Percentiles rank a stretch among this genome's conserved stretches.
phyloP scores from a whole-genome alignment of 1,139 yeast species.

The Taiozyma sp. region DNA sequence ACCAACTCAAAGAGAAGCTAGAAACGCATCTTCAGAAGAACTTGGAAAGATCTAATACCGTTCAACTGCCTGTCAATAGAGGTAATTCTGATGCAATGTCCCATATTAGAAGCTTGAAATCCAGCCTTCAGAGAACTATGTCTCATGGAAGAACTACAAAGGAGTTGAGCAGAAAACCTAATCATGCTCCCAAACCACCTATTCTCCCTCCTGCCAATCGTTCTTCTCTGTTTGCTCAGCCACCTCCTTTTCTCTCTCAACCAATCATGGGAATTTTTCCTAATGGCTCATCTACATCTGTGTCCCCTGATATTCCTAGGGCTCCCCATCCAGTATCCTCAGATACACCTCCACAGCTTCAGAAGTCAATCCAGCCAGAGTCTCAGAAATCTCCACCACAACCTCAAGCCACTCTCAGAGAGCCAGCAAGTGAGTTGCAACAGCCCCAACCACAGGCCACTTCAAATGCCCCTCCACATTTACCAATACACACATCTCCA shows the following conservation, averaged over 20 bases:
- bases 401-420: not conserved
- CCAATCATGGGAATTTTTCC: not conserved
- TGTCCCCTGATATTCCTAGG: not conserved
- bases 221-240: not conserved
- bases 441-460: not conserved
- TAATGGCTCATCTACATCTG: not conserved
- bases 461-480: not conserved
- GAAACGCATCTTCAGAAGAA: constrained; percentile 3
- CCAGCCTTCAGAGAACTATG: constrained; percentile 3
- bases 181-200: not conserved
- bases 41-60: constrained; percentile 11
- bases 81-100: constrained; percentile 14
- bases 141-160: not conserved
- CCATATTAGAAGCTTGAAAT: constrained; percentile 10
- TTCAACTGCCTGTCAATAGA: constrained; percentile 1
- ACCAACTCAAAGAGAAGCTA: constrained; percentile 11
- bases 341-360: not conserved
- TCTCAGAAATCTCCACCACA: not conserved
- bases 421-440: not conserved
- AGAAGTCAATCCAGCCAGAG: not conserved
- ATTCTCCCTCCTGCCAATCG: not conserved
- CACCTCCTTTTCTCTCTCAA: not conserved
- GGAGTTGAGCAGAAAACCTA: not conserved
- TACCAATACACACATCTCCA: not conserved
- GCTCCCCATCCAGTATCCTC: not conserved